These are phyloP conservation scores for Amphichorda felina DNA, from an alignment of 2,329 filamentous ascomycete species.

Conservation along the genomic window DNA sequence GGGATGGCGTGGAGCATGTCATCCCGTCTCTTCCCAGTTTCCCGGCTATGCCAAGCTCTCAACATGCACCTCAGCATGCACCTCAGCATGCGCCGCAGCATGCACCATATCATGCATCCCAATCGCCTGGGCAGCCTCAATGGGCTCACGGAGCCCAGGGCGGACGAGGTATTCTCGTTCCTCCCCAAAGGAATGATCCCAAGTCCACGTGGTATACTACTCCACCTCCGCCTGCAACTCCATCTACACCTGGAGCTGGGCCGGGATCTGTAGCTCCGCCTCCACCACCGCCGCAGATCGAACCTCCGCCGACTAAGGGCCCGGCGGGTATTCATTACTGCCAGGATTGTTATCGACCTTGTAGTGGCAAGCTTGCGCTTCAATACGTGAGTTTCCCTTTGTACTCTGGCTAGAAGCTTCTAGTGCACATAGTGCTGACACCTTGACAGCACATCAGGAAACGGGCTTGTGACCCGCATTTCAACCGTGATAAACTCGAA, in stretches of 20 bases:
- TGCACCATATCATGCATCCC: background rate
- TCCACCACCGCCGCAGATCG: background rate
- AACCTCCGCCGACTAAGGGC: background rate
- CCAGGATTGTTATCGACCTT: constrained; percentile 19
- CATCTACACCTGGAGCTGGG: too few species aligned
- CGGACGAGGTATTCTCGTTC: too few species aligned
- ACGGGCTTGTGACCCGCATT: constrained; percentile 10
- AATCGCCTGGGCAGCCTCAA: too few species aligned
- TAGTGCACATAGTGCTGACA: constrained; percentile 1
- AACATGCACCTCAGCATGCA: background rate
- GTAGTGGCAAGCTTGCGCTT: constrained; percentile 16
- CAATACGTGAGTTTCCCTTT: constrained; percentile 15
- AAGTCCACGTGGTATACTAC: background rate
- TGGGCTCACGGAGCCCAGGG: too few species aligned
- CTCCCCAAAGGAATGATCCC: too few species aligned
- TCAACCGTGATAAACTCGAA: constrained; percentile 7
- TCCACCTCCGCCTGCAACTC: too few species aligned
- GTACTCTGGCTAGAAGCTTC: background rate
- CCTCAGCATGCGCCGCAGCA: background rate
- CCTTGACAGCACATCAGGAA: constrained; percentile 14
- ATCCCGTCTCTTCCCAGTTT: constrained; percentile 15
- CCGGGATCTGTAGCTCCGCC: background rate
- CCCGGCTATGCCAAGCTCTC: background rate
- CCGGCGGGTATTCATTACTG: constrained; percentile 12
- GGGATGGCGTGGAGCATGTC: constrained; percentile 19